Evolutionary conservation across 2,329 filamentous ascomycete genomes (phyloP), one percentile per base, ranked within the genome.

Genomic region (Colletotrichum sp.): DNA sequence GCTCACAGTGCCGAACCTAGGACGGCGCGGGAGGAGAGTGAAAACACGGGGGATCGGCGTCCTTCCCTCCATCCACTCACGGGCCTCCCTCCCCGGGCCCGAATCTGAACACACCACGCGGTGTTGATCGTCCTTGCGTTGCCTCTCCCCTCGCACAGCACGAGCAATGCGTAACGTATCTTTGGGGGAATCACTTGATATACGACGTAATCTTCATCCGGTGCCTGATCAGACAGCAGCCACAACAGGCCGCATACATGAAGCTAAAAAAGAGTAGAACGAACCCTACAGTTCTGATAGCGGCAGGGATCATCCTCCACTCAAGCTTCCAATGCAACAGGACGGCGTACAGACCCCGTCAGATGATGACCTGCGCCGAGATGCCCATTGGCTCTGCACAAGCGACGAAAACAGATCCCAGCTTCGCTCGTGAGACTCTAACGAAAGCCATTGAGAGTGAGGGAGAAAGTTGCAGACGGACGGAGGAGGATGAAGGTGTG

Each of bases 331-430:
- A 57, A 32, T 44, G 30, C 49, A 44, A 63, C 44, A 57, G 57
- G 60, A 72, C 26, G 70, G 70, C 55, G 64, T 65, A 65, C 64
- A 69, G 26, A 30, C 26, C 34, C 24, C 57, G 44, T 74, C 64
- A 74, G 28, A 32, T 39, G 64, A 76, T 28, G 64, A 21, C 18
- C 34, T 68, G 63, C 69, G 3, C 9, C 18, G 24, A 34, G 8
- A 18, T 30, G 55, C 39, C 15, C 64, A 68, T 68, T 73, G 70
- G 70, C 57, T 16, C 34, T 15, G 24, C 30, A 8, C 59, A 52
- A 49, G 64, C 64, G 49, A 76, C 74, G 57, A 74, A 72, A 76
- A 76, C 28, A 52, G 34, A 69, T 8, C n/a, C n/a, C 21, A 10
- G 28, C 18, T 16, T 24, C 28, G 49, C 60, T 32, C 32, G 71